A percentile compares a stretch with the other conserved stretches of the same genome.
These are phyloP conservation scores for Naganishia onofrii DNA, from an alignment of 768 basidiomycete species.

Conservation along the genomic window DNA sequence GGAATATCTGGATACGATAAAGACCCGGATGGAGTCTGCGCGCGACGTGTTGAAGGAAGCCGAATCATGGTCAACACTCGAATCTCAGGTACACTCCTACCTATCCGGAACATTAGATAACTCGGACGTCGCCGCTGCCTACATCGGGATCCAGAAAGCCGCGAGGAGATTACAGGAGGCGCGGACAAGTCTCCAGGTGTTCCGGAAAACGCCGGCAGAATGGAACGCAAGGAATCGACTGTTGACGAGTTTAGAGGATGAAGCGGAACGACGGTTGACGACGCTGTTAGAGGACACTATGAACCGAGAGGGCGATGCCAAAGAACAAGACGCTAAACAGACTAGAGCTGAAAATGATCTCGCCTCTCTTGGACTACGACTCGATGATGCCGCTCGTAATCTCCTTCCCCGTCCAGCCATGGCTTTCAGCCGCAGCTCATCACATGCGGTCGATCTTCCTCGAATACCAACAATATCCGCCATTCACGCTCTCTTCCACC, in stretches of 20 bases:
- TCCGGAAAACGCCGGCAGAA: conserved; percentile 79
- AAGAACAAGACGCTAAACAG: too few relatives aligned
- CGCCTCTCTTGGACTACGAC: conserved; percentile 10
- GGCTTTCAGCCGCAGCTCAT: not conserved
- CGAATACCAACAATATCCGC: conserved; percentile 10
- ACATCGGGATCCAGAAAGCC: conserved; percentile 56
- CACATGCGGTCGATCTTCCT: not conserved
- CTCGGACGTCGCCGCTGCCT: conserved; percentile 58
- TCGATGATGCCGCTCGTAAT: conserved; percentile 11
- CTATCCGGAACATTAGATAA: conserved; percentile 63
- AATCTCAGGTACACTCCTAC: conserved; percentile 84
- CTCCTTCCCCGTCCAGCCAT: not conserved
- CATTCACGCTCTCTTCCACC: conserved; percentile 9
- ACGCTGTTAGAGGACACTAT: conserved; percentile 2
- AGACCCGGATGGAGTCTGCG: conserved; percentile 79
- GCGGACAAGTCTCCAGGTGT: conserved; percentile 80
- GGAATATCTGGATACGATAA: conserved; percentile 77
- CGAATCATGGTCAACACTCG: conserved; percentile 93
- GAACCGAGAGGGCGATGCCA: not conserved
- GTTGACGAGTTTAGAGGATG: conserved; percentile 89
- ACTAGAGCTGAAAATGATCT: conserved; percentile 2
- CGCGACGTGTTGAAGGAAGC: conserved; percentile 89
- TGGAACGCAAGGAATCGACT: conserved; percentile 80
- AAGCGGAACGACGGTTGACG: conserved; percentile 70
- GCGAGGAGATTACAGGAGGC: conserved; percentile 91